Evolutionary conservation across 441 rosid species (phyloP).

Genomic region (Capsella rubella): DNA sequence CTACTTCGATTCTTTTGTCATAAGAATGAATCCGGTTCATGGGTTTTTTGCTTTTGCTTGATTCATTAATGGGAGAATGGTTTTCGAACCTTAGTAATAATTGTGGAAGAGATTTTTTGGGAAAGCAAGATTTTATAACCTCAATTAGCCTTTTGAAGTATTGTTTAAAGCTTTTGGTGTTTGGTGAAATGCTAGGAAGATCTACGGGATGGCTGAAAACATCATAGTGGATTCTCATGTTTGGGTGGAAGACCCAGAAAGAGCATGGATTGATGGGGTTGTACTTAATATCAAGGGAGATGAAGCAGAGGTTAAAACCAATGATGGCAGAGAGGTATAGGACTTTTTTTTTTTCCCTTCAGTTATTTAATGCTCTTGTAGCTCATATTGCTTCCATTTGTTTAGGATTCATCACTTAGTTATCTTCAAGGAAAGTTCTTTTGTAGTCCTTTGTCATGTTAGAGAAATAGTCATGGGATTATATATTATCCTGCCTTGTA

Average conservation of each 20-base stretch:
- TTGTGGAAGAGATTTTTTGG: slow-evolving; percentile 5
- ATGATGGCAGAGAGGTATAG: slow-evolving; percentile 59
- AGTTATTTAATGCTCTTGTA: slow-evolving; percentile 1
- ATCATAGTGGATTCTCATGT: slow-evolving; percentile 70
- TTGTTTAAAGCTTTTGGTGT: slow-evolving; percentile 5
- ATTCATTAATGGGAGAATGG: slow-evolving; percentile 23
- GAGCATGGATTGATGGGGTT: slow-evolving; percentile 76
- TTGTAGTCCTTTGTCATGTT: slow-evolving; percentile 1
- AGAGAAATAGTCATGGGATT: slow-evolving; percentile 4
- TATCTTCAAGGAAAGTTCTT: not conserved
- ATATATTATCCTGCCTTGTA: not conserved
- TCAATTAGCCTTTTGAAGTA: too few species aligned
- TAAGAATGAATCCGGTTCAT: not conserved
- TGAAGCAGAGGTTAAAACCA: slow-evolving; percentile 69
- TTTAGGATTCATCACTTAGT: not conserved
- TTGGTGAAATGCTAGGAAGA: slow-evolving; percentile 27
- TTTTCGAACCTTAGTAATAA: not conserved
- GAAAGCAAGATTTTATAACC: not conserved
- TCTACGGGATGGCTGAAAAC: slow-evolving; percentile 53
- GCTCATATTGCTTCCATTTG: not conserved
- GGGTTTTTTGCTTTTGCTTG: not conserved
- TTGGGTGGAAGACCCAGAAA: slow-evolving; percentile 77
- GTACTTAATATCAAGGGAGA: slow-evolving; percentile 59
- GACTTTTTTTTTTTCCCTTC: not conserved
- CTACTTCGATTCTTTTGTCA: not conserved